A percentile compares a stretch with the other conserved stretches of the same genome.
These are phyloP conservation scores for Peterozyma xylosa DNA, from an alignment of 805 yeast genomes.

Conservation along the genomic window DNA sequence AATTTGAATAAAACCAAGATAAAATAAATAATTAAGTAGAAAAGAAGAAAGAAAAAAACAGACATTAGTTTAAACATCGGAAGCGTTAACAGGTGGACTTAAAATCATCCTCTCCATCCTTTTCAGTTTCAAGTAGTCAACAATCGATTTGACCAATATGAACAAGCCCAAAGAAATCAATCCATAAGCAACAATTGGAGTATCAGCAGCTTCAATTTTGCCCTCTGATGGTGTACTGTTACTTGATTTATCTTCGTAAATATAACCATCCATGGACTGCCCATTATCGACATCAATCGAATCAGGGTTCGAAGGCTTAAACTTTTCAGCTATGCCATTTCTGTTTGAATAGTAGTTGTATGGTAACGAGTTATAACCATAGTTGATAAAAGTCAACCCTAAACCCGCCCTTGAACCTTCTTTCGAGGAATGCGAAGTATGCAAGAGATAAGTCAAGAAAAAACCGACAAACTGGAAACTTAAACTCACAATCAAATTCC, in stretches of 20 bases:
- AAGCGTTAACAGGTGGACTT: slow-evolving; percentile 28
- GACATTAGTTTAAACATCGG: slow-evolving; percentile 15
- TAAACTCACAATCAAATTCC: slow-evolving; percentile 87
- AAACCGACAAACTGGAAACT: slow-evolving; percentile 94
- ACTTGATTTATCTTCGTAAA: slow-evolving; percentile 11
- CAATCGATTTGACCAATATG: slow-evolving; percentile 57
- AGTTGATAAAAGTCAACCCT: slow-evolving; percentile 74
- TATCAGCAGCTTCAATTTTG: slow-evolving; percentile 19
- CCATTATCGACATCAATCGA: slow-evolving; percentile 36
- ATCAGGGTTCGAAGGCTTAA: slow-evolving; percentile 54
- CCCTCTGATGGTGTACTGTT: background rate
- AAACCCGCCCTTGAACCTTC: slow-evolving; percentile 92
- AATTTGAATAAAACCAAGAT: too few relatives aligned
- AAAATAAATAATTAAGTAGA: too few relatives aligned
- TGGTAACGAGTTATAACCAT: slow-evolving; percentile 55
- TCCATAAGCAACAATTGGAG: slow-evolving; percentile 53
- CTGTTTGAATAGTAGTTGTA: slow-evolving; percentile 22
- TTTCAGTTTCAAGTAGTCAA: slow-evolving; percentile 70
- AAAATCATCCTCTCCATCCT: slow-evolving; percentile 62
- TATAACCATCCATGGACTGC: slow-evolving; percentile 15
- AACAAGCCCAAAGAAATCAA: slow-evolving; percentile 64
- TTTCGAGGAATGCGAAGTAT: slow-evolving; percentile 95
- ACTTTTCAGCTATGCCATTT: slow-evolving; percentile 22
- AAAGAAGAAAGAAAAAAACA: too few relatives aligned
- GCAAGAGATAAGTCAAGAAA: slow-evolving; percentile 79